Base-by-base conservation (phyloP, 176 grass and related monocot genomes). In the Phyllostachys edulis region DNA sequence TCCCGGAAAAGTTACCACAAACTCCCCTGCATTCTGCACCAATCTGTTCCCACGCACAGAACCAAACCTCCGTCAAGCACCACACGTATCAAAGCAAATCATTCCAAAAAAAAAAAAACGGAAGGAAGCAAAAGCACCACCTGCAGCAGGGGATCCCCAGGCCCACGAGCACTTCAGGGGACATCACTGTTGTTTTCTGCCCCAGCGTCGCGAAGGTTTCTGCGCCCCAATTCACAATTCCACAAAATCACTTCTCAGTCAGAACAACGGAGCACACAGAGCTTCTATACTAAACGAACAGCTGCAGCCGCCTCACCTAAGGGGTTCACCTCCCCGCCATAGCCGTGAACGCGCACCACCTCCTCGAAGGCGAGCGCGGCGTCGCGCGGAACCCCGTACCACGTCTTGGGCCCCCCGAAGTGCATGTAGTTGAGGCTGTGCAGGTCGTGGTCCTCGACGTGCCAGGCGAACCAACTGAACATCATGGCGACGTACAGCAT, bases 391-490 rank as follows among this genome's bases (percentile, higher is more conserved):
- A 99, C 84, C 5, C 86, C 93, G 38, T 99, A 99, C 96, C 96
- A 99, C 14, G 89, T 99, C 85, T 88, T 99, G 45, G 87, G 83
- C 3, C 89, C 84, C 1, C 96, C 96, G 68, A 85, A 85, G 54
- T 99, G 96, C 84, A 99, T 62, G 87, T 99, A 99, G 78, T 99
- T 95, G 63, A 99, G 55, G 80, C 93, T 93, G 42, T 99, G 94
- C 44, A 99, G 81, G 69, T 99, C 91, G 76, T 99, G 96, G 87
- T 99, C 93, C 86, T 99, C 91, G 23, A 96, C 89, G 84, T 95
- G 91, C 96, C 96, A 99, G 1, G 96, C 93, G 88, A 94, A 99
- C 96, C 96, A 99, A 51, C 91, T 94, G 83, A 99, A 99, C 87
- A 94, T 82, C 89, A 91, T 94, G 66, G 71, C 93, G 45, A 99